phyloP scores from a whole-genome alignment of 1,139 yeast species.

The Tardiomyces digboiensis region DNA sequence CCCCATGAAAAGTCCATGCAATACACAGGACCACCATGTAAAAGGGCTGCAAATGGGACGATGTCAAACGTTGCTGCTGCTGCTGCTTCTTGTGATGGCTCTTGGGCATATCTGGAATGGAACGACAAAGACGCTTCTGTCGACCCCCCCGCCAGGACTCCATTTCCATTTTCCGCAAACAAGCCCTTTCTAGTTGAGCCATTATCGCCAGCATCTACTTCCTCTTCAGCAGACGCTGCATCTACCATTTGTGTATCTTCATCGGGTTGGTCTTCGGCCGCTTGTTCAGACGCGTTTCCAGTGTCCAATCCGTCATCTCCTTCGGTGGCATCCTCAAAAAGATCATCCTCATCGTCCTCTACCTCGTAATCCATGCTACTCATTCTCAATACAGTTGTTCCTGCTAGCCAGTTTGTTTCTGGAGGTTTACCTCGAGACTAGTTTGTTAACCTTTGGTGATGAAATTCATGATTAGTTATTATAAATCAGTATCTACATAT shows the following conservation, averaged over 20 bases:
- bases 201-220: constrained; percentile 6
- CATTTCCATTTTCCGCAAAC: constrained; percentile 13
- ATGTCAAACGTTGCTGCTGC: constrained; percentile 25
- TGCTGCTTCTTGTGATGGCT: constrained; percentile 6
- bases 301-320: constrained; percentile 11
- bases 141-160: constrained; percentile 3
- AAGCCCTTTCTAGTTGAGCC: constrained; percentile 16
- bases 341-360: constrained; percentile 20
- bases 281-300: constrained; percentile 9
- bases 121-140: constrained; percentile 8
- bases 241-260: constrained; percentile 16
- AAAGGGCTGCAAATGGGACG: constrained; percentile 33
- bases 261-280: constrained; percentile 11
- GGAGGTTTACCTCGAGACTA: too few relatives aligned
- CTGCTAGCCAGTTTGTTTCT: too few relatives aligned
- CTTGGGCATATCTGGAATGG: constrained; percentile 15
- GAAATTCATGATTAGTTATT: too few relatives aligned
- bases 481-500: too few relatives aligned
- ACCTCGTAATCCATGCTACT: constrained; percentile 13
- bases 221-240: constrained; percentile 9
- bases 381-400: not conserved
- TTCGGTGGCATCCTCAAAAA: constrained; percentile 20
- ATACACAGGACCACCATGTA: constrained; percentile 43
- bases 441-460: too few relatives aligned
- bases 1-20: constrained; percentile 74